phyloP scores from a whole-genome alignment of 129 eudicot genomes.

The Arctium minus region DNA sequence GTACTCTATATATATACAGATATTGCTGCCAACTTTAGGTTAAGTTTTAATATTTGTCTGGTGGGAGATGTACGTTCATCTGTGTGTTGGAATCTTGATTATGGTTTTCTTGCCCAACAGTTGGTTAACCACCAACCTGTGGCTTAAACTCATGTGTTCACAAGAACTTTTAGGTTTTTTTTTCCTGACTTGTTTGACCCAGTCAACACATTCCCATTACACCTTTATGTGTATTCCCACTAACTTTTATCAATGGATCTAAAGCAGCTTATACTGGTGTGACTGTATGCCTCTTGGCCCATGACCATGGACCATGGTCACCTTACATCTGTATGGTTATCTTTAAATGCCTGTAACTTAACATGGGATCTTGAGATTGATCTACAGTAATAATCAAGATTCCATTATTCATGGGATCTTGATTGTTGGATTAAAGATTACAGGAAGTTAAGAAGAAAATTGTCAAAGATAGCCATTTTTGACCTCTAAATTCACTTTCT shows the following conservation, averaged over 20 bases:
- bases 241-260: constrained; percentile 31
- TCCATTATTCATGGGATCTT: neutral
- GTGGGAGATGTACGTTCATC: constrained; percentile 16
- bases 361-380: neutral
- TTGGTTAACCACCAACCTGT: neutral
- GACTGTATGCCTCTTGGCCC: constrained; percentile 28
- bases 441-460: too few relatives aligned
- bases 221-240: constrained; percentile 29
- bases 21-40: constrained; percentile 19
- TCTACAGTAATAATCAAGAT: neutral
- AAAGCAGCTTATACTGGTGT: constrained; percentile 29
- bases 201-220: constrained; percentile 21
- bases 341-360: neutral
- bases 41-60: constrained; percentile 8
- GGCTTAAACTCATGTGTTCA: constrained; percentile 10
- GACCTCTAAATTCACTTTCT: too few relatives aligned
- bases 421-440: neutral
- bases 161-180: constrained; percentile 12
- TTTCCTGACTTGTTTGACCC: constrained; percentile 30
- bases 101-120: constrained; percentile 15
- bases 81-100: constrained; percentile 26
- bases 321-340: neutral
- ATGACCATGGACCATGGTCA: constrained; percentile 20
- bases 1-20: constrained; percentile 4
- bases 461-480: too few relatives aligned